Evolutionary conservation across 768 basidiomycete species (phyloP).

Genomic region (Lactifluus hygrophoroides): DNA sequence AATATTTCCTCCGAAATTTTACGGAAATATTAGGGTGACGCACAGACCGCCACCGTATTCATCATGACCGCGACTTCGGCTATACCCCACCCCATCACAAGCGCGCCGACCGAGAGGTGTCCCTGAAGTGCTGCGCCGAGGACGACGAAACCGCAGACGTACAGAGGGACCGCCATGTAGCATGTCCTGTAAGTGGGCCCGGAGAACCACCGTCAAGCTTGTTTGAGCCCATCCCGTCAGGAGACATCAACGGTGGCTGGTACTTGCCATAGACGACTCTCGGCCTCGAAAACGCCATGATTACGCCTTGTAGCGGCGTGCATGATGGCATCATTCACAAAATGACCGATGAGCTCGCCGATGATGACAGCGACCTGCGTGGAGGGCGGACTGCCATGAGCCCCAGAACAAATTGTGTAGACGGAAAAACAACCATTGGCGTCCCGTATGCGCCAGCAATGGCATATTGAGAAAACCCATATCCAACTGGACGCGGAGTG

Average conservation of each 20-base stretch:
- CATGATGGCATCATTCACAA: constrained; percentile 43
- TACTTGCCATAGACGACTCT: constrained; percentile 48
- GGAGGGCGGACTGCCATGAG: neutral
- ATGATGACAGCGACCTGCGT: constrained; percentile 39
- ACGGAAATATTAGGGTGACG: constrained; percentile 23
- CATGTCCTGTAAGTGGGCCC: constrained; percentile 36
- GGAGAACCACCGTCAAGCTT: neutral
- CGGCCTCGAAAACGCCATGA: constrained; percentile 45
- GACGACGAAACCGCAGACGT: constrained; percentile 51
- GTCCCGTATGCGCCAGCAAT: constrained; percentile 49
- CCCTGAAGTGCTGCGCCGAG: constrained; percentile 49
- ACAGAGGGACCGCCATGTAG: constrained; percentile 52
- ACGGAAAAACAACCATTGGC: constrained; percentile 36
- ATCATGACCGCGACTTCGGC: constrained; percentile 49
- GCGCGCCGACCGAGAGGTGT: constrained; percentile 40
- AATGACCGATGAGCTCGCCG: constrained; percentile 45
- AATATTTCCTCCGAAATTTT: constrained; percentile 17
- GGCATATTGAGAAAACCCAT: constrained; percentile 40
- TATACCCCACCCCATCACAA: constrained; percentile 64
- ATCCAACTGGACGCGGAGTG: constrained; percentile 43
- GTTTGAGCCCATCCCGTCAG: no score
- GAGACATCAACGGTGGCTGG: neutral
- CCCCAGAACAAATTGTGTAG: neutral
- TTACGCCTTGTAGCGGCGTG: constrained; percentile 36
- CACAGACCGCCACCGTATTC: constrained; percentile 54